Base-by-base conservation (phyloP, 495 filamentous ascomycete genomes). In the Podospora tetraspora region DNA sequence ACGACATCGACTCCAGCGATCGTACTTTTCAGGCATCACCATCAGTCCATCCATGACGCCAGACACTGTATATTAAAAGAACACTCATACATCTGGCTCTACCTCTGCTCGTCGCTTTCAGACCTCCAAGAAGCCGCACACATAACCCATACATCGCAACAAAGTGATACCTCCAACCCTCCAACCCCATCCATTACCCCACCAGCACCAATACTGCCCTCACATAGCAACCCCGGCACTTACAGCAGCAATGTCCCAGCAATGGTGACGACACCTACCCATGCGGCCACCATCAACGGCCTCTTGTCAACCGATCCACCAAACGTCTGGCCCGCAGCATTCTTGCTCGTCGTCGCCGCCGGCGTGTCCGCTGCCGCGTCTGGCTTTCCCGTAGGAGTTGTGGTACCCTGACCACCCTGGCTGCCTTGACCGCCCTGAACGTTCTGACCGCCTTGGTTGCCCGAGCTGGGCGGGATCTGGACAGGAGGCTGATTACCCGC, bases 361-460 rank as follows among this genome's bases (percentile, higher is more conserved):
- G 70, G 66, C 21, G 74, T 68, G 70, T 81, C 75, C 24, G 81
- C 83, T 6, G 79, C 79, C 9, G 79, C 71, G 61, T 88, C 90
- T 61, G 88, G 79, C n/a, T 82, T 75, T 58, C 89, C 89, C 66
- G 87, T 89, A 34, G 84, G 82, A 19, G 84, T 86, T 71, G 87
- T 89, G 68, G 79, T 77, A 52, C 43, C 32, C 32, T 34, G 32
- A 34, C 11, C 43, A n/a, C 43, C 43, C 43, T 52, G 43, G 6
- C 6, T 8, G 19, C 19, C 19, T 12, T 52, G 43, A n/a, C 43
- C 43, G 19, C 43, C 43, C 19, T 52, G 43, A n/a, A 8, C 43
- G 43, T n/a, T n/a, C 43, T 52, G 16, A n/a, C 43, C 43, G 19
- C 43, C 43, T n/a, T 52, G 43, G 43, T 19, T 52, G 43, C 43